Percentiles rank a stretch among this genome's conserved stretches.
Conservation (phyloP, 768 basidiomycete genomes). For the Tulasnella sp. region DNA sequence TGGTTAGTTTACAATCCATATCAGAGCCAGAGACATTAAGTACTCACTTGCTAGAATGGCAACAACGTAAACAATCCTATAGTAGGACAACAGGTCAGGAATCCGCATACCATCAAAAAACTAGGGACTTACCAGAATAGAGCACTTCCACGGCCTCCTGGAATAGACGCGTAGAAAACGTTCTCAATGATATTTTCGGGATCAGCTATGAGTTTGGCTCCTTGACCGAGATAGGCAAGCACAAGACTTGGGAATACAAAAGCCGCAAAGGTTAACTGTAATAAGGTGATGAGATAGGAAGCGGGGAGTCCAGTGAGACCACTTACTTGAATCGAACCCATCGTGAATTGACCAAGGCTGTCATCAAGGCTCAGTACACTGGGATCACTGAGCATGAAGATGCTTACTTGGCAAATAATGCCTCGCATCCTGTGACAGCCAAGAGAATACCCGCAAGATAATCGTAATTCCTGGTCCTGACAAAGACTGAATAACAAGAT, state of each 20-base stretch:
- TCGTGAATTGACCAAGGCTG: slow-evolving; percentile 58
- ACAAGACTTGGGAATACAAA: slow-evolving; percentile 49
- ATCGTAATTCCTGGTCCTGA: slow-evolving; percentile 48
- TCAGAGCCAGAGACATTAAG: slow-evolving; percentile 4
- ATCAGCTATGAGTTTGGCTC: slow-evolving; percentile 43
- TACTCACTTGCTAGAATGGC: slow-evolving; percentile 48
- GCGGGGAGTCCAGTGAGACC: slow-evolving; percentile 5
- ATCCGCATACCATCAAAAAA: neutral
- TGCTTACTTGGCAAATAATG: slow-evolving; percentile 50
- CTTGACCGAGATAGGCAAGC: slow-evolving; percentile 60
- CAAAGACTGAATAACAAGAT: slow-evolving; percentile 35
- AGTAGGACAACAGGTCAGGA: neutral
- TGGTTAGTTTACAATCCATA: neutral
- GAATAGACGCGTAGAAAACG: slow-evolving; percentile 53
- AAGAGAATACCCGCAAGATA: slow-evolving; percentile 51
- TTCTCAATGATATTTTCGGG: slow-evolving; percentile 38
- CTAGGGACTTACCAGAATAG: slow-evolving; percentile 41
- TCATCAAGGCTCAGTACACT: neutral
- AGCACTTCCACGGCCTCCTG: slow-evolving; percentile 38
- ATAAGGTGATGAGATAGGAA: neutral
- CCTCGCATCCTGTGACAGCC: slow-evolving; percentile 57
- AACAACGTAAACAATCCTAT: slow-evolving; percentile 48
- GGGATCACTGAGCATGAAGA: neutral
- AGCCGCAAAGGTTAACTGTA: slow-evolving; percentile 37
- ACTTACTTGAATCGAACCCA: slow-evolving; percentile 40